Conservation (phyloP, 495 filamentous ascomycete genomes). For the Hypoxylon crocopeplum region DNA sequence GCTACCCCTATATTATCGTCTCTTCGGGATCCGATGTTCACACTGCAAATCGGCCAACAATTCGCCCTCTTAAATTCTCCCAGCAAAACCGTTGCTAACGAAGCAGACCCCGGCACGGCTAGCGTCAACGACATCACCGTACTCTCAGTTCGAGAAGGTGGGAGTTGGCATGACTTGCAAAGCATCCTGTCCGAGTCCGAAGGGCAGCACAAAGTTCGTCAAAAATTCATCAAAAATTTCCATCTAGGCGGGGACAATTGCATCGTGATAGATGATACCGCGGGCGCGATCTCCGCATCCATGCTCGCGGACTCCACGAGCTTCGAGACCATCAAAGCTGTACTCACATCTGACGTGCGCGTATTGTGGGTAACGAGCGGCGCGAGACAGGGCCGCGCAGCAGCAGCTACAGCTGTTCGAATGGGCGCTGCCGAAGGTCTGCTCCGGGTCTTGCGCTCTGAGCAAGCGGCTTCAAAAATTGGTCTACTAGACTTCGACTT, state of each 20-base stretch:
- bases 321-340: constrained; percentile 23
- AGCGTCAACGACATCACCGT: neutral
- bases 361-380: constrained; percentile 36
- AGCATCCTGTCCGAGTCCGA: neutral
- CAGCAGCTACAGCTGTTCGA: constrained; percentile 3
- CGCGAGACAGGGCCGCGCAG: constrained; percentile 19
- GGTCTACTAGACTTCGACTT: constrained; percentile 27
- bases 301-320: constrained; percentile 15
- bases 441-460: constrained; percentile 34
- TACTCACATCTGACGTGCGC: constrained; percentile 24
- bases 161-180: neutral
- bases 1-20: neutral
- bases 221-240: constrained; percentile 15
- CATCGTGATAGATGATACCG: constrained; percentile 28
- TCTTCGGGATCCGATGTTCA: neutral
- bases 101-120: neutral
- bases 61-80: constrained; percentile 12
- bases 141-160: neutral
- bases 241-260: neutral
- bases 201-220: neutral
- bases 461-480: constrained; percentile 29
- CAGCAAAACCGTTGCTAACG: neutral
- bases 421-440: constrained; percentile 32
- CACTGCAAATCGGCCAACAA: constrained; percentile 11
- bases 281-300: constrained; percentile 19